Percentiles rank a stretch among this genome's conserved stretches.
These are phyloP conservation scores for Solanum habrochaites DNA, from an alignment of 257 asterid genomes.

Conservation along the genomic window DNA sequence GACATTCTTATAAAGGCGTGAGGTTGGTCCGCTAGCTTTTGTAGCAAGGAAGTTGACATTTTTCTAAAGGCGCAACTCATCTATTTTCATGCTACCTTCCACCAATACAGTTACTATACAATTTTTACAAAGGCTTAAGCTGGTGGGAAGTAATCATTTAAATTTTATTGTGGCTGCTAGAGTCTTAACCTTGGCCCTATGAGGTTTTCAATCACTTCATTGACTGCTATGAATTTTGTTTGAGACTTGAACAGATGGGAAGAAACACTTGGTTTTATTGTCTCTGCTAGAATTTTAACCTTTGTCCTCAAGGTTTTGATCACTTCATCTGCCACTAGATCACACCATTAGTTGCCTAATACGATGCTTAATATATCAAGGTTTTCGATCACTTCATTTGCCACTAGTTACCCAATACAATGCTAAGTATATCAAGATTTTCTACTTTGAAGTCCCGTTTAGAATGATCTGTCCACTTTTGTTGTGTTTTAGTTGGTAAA, in stretches of 20 bases:
- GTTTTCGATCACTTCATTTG: neutral
- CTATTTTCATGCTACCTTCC: neutral
- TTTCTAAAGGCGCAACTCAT: neutral
- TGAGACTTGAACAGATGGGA: neutral
- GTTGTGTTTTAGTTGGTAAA: neutral
- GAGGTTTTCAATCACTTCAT: neutral
- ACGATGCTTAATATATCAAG: neutral
- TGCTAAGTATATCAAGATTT: neutral
- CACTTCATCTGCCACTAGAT: neutral
- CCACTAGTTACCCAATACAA: neutral
- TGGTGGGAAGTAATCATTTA: neutral
- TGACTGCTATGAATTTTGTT: neutral
- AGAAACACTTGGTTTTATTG: neutral
- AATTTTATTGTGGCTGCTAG: neutral
- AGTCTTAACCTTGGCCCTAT: neutral
- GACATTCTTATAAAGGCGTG: neutral
- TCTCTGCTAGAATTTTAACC: neutral
- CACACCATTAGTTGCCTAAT: neutral
- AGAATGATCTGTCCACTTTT: neutral
- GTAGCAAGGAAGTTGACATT: neutral
- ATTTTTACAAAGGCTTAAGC: neutral
- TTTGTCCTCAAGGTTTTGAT: neutral
- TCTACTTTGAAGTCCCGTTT: neutral
- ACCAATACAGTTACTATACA: neutral
- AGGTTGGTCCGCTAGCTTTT: neutral